phyloP scores from a whole-genome alignment of 1,139 yeast genomes.

The Diutina pseudorugosa region DNA sequence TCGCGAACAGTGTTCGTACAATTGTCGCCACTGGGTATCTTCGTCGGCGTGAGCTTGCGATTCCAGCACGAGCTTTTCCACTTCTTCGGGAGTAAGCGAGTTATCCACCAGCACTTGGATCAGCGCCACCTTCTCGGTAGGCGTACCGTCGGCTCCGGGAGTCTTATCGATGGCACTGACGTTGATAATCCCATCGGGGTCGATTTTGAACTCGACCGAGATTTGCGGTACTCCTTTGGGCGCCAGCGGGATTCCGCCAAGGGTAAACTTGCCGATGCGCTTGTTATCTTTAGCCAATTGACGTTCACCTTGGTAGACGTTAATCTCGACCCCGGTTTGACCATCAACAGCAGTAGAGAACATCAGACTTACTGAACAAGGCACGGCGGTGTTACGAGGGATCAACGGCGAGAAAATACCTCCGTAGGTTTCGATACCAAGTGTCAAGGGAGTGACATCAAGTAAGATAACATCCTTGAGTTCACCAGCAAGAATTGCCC shows the following conservation, averaged over 20 bases:
- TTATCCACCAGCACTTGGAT: constrained; percentile 63
- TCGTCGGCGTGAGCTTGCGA: constrained; percentile 27
- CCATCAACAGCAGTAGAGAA: constrained; percentile 83
- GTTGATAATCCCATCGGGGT: constrained; percentile 73
- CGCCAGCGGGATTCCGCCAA: constrained; percentile 54
- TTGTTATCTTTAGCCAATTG: constrained; percentile 63
- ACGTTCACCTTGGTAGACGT: constrained; percentile 73
- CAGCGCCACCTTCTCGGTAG: constrained; percentile 28
- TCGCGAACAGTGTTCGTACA: constrained; percentile 36
- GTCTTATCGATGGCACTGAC: constrained; percentile 62
- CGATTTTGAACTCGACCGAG: constrained; percentile 61
- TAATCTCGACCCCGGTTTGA: constrained; percentile 68
- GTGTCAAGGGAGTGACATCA: constrained; percentile 69
- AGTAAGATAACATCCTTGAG: constrained; percentile 56
- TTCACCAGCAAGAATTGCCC: constrained; percentile 65
- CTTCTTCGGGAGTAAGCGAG: constrained; percentile 55
- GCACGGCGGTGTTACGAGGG: constrained; percentile 66
- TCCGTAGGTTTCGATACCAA: constrained; percentile 76
- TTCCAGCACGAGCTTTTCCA: constrained; percentile 43
- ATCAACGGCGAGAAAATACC: constrained; percentile 70
- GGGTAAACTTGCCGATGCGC: constrained; percentile 57
- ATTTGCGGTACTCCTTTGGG: constrained; percentile 76
- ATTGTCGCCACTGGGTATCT: constrained; percentile 30
- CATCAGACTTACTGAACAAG: constrained; percentile 57
- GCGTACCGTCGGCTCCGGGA: constrained; percentile 27